Conservation (phyloP, 1,139 yeast species). For the Kodamaea fungicola region DNA sequence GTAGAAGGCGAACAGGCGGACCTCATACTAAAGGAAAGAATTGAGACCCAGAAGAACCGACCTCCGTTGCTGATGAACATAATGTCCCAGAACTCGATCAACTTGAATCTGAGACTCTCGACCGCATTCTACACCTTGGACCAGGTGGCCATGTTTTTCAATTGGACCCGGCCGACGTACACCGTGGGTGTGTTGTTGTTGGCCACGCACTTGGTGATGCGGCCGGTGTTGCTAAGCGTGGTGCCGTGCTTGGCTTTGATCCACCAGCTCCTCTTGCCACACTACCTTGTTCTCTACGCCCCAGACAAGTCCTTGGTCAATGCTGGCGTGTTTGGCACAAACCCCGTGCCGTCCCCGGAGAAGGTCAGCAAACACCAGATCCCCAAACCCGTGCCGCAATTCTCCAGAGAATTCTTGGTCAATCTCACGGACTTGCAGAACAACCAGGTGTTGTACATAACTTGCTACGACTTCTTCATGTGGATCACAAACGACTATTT, state of each 20-base stretch:
- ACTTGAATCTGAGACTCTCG: slow-evolving; percentile 62
- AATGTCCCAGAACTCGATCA: slow-evolving; percentile 68
- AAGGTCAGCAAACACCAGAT: slow-evolving; percentile 41
- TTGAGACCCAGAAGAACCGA: slow-evolving; percentile 56
- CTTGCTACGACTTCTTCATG: slow-evolving; percentile 56
- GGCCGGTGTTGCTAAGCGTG: slow-evolving; percentile 55
- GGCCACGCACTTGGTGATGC: slow-evolving; percentile 55
- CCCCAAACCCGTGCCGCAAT: slow-evolving; percentile 77
- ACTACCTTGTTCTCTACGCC: slow-evolving; percentile 48
- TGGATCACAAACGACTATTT: slow-evolving; percentile 54
- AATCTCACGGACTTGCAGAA: slow-evolving; percentile 85
- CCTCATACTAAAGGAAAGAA: slow-evolving; percentile 42
- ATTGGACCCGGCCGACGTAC: slow-evolving; percentile 63
- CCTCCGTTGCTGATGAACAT: slow-evolving; percentile 68
- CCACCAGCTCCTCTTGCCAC: slow-evolving; percentile 63
- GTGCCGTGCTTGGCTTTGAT: slow-evolving; percentile 55
- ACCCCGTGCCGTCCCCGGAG: slow-evolving; percentile 56
- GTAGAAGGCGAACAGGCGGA: slow-evolving; percentile 39
- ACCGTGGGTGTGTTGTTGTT: slow-evolving; percentile 59
- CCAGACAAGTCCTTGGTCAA: slow-evolving; percentile 28
- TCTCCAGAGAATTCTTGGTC: slow-evolving; percentile 72
- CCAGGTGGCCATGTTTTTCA: slow-evolving; percentile 47
- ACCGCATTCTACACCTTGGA: slow-evolving; percentile 60
- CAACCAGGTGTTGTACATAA: slow-evolving; percentile 67
- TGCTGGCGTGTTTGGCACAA: slow-evolving; percentile 25